These are phyloP conservation scores for Sodiomyces alkalinus DNA, from an alignment of 2,329 filamentous ascomycete genomes.

Conservation along the genomic window DNA sequence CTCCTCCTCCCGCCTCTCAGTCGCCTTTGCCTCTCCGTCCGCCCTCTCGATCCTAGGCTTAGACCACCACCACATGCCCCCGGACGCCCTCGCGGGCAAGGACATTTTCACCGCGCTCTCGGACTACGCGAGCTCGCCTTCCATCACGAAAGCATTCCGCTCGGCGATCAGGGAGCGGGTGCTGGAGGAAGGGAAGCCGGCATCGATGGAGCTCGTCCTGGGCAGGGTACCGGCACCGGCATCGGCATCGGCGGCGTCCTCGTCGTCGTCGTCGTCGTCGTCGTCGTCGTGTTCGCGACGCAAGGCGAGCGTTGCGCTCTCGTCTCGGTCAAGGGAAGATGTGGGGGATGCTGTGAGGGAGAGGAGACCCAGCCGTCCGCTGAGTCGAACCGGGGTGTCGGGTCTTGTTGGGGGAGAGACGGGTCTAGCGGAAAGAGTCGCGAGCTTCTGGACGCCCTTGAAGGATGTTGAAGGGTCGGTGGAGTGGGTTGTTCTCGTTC, in stretches of 20 bases:
- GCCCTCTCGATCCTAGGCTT: conserved; percentile 30
- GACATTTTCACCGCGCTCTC: conserved; percentile 41
- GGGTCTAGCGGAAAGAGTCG: conserved; percentile 5
- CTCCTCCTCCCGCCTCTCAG: conserved; percentile 17
- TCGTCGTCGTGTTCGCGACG: too few species aligned
- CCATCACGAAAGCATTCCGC: conserved; percentile 28
- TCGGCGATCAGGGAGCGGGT: conserved; percentile 24
- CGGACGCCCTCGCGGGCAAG: conserved; percentile 21
- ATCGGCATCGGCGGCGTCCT: too few species aligned
- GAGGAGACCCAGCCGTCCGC: conserved; percentile 2
- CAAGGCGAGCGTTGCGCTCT: conserved; percentile 4
- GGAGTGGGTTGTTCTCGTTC: conserved; percentile 7
- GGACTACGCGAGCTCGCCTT: conserved; percentile 27
- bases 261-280: too few species aligned
- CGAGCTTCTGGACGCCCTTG: conserved; percentile 8
- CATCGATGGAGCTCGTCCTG: conserved; percentile 14
- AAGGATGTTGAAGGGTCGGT: conserved; percentile 6
- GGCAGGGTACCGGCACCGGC: too few species aligned
- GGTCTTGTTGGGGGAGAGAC: conserved; percentile 5
- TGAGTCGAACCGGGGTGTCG: conserved; percentile 5
- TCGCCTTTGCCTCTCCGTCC: conserved; percentile 30
- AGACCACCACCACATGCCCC: conserved; percentile 13
- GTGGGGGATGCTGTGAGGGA: conserved; percentile 1
- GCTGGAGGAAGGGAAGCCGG: conserved; percentile 19
- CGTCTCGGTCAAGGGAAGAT: conserved; percentile 4